Conservation (phyloP, 495 filamentous ascomycete species). For the Penicillium daleae region DNA sequence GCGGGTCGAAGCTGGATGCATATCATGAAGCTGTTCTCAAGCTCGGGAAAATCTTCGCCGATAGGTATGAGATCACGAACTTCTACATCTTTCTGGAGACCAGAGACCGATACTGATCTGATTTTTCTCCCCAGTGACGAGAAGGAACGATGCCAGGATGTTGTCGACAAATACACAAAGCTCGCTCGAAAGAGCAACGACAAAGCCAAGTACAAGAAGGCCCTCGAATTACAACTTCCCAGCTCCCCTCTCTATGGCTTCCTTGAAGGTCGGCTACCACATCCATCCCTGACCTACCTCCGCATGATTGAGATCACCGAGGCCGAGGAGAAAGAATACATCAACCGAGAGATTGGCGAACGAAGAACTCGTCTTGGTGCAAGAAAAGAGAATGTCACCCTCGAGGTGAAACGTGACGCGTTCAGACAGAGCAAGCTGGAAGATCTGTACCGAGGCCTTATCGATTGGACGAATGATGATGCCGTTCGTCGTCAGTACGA, state of each 20-base stretch:
- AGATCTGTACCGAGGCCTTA: conserved; percentile 74
- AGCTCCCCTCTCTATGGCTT: conserved; percentile 74
- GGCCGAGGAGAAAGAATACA: conserved; percentile 82
- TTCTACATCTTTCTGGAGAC: not conserved
- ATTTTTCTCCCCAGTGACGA: conserved; percentile 52
- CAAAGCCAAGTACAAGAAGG: conserved; percentile 68
- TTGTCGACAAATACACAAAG: conserved; percentile 77
- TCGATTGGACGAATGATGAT: conserved; percentile 90
- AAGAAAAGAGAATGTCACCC: conserved; percentile 75
- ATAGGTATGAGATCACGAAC: conserved; percentile 46
- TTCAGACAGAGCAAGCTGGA: conserved; percentile 71
- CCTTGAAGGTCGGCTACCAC: conserved; percentile 83
- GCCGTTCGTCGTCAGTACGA: conserved; percentile 82
- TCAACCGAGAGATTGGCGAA: conserved; percentile 89
- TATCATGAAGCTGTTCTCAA: conserved; percentile 73
- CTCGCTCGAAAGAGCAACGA: conserved; percentile 73
- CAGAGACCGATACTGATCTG: not conserved
- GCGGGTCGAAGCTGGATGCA: conserved; percentile 64
- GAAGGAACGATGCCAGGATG: conserved; percentile 72
- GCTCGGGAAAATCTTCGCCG: conserved; percentile 74
- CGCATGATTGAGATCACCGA: conserved; percentile 86
- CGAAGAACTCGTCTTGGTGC: conserved; percentile 87
- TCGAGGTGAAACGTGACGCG: conserved; percentile 87
- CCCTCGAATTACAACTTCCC: conserved; percentile 77
- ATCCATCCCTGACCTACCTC: conserved; percentile 79